These are phyloP conservation scores for thale cress (Arabidopsis thaliana) DNA, from an alignment of 345 rosid genomes.

Conservation along the genomic window DNA sequence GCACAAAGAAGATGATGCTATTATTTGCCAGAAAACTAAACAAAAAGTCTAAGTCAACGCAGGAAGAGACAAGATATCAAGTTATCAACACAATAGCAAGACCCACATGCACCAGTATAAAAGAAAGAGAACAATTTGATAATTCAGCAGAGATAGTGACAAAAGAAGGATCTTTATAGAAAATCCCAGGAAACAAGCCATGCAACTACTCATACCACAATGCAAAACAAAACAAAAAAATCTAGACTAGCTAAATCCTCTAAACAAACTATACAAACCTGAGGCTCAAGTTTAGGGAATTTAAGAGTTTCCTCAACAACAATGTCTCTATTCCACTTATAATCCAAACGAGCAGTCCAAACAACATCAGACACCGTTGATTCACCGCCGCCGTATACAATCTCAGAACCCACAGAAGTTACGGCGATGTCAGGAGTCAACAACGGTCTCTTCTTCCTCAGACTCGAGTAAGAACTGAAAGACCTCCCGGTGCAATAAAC, in stretches of 20 bases:
- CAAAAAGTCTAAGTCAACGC: slow-evolving; percentile 23
- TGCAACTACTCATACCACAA: slow-evolving; percentile 20
- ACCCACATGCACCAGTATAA: not conserved
- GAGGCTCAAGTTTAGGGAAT: slow-evolving; percentile 71
- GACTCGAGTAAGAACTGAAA: slow-evolving; percentile 54
- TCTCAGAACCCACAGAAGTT: slow-evolving; percentile 92
- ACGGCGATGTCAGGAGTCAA: slow-evolving; percentile 81
- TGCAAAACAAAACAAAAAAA: not conserved
- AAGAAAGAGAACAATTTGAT: not conserved
- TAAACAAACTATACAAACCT: slow-evolving; percentile 49
- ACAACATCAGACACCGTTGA: slow-evolving; percentile 63
- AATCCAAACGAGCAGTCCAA: slow-evolving; percentile 66
- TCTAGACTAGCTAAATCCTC: not conserved
- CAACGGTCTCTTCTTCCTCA: slow-evolving; percentile 70
- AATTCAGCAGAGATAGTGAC: not conserved
- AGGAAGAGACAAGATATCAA: slow-evolving; percentile 11
- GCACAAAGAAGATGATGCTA: not conserved
- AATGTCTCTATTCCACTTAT: slow-evolving; percentile 72
- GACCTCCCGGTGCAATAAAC: slow-evolving; percentile 90
- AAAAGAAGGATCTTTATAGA: not conserved
- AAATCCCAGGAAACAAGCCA: not conserved
- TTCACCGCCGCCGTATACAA: slow-evolving; percentile 77
- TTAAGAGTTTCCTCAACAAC: slow-evolving; percentile 71
- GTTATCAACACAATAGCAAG: not conserved
- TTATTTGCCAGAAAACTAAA: not conserved